Percentiles rank a stretch among this genome's conserved stretches.
Conservation (phyloP, 306 rosid species). For the Macrotyloma uniflorum region DNA sequence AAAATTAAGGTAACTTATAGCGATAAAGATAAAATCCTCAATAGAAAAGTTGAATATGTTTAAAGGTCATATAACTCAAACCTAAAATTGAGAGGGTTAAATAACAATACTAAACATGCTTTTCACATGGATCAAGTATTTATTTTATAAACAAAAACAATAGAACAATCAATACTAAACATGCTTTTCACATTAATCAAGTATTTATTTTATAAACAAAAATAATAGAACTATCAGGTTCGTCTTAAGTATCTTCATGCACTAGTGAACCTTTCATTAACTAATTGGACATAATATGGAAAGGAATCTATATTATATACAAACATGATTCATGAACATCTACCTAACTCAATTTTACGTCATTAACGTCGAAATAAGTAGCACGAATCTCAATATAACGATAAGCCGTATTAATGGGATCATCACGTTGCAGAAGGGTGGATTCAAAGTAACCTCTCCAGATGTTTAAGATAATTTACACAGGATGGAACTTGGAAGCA, state of each 20-base stretch:
- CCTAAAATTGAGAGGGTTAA: too few relatives aligned
- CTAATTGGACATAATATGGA: not conserved
- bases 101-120: not conserved
- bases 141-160: not conserved
- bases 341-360: not conserved
- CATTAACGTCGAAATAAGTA: not conserved
- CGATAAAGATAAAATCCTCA: too few relatives aligned
- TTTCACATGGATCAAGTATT: conserved; percentile 13
- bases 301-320: not conserved
- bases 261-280: not conserved
- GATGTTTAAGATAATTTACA: not conserved
- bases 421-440: not conserved
- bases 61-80: too few relatives aligned
- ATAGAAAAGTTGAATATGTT: too few relatives aligned
- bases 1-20: too few relatives aligned
- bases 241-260: too few relatives aligned
- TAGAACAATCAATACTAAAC: not conserved
- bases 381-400: not conserved
- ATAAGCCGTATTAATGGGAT: not conserved
- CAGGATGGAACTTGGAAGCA: not conserved
- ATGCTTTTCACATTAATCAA: too few relatives aligned
- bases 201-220: not conserved
- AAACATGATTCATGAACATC: not conserved
- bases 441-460: not conserved
- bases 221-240: not conserved